Conservation (phyloP, 495 filamentous ascomycete genomes). For the Pseudoneurospora amorphoporcata region DNA sequence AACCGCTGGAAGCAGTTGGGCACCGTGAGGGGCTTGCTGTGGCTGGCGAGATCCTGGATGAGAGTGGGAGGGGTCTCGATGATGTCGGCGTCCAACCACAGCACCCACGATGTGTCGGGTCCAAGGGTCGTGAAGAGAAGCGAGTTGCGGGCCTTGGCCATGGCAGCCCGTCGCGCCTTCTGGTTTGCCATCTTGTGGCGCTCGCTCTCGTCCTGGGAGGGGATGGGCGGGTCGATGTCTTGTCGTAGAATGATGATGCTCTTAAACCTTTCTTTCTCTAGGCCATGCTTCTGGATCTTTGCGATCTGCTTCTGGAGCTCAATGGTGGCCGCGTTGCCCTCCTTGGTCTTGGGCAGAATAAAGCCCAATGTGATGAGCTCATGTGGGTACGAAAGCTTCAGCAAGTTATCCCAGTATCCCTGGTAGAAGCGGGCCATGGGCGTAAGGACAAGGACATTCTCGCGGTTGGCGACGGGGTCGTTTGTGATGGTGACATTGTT, state of each 20-base stretch:
- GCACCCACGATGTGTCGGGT: constrained; percentile 86
- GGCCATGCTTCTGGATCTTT: constrained; percentile 65
- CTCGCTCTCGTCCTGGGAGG: constrained; percentile 75
- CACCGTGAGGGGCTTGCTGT: constrained; percentile 80
- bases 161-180: constrained; percentile 73
- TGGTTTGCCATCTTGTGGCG: constrained; percentile 85
- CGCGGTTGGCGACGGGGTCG: constrained; percentile 62
- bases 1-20: constrained; percentile 94
- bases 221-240: constrained; percentile 78
- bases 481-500: constrained; percentile 80
- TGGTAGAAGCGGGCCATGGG: constrained; percentile 89
- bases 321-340: constrained; percentile 72
- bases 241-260: constrained; percentile 89
- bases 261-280: constrained; percentile 73
- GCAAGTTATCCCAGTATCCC: constrained; percentile 91
- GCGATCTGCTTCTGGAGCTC: constrained; percentile 76
- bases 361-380: constrained; percentile 92
- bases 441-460: constrained; percentile 84
- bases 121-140: constrained; percentile 95
- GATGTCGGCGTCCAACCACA: constrained; percentile 93
- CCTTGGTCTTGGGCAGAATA: constrained; percentile 83
- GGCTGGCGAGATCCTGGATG: constrained; percentile 83
- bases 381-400: constrained; percentile 77
- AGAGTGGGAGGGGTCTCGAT: constrained; percentile 75
- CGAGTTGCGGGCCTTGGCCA: constrained; percentile 88